Evolutionary conservation across 805 yeast genomes (phyloP).

Genomic region (Candida easanensis): DNA sequence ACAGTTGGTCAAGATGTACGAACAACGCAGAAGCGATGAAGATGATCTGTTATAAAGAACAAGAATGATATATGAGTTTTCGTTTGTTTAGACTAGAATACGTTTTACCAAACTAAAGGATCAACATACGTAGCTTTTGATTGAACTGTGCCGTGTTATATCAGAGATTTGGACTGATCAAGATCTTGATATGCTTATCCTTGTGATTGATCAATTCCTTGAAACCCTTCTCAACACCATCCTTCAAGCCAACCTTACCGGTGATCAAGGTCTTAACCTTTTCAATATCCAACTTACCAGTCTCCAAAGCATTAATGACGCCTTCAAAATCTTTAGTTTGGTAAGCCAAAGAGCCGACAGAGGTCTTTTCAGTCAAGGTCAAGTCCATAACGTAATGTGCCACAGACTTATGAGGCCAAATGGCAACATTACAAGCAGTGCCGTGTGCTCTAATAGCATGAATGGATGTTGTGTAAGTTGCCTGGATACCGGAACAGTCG

Average conservation of each 20-base stretch:
- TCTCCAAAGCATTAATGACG: constrained; percentile 39
- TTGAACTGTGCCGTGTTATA: background rate
- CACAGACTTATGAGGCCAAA: constrained; percentile 45
- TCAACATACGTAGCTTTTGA: no score
- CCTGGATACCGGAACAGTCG: constrained; percentile 53
- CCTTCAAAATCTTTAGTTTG: constrained; percentile 42
- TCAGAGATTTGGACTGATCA: constrained; percentile 35
- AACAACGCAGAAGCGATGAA: constrained; percentile 18
- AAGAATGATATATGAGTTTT: background rate
- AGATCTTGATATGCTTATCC: constrained; percentile 44
- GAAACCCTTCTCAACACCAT: constrained; percentile 43
- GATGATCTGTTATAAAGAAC: constrained; percentile 4
- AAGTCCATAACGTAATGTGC: constrained; percentile 44
- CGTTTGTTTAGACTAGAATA: background rate
- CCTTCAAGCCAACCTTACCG: constrained; percentile 35
- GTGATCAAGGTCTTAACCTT: constrained; percentile 39
- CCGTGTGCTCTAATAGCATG: constrained; percentile 41
- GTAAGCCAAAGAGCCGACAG: constrained; percentile 46
- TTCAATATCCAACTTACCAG: constrained; percentile 35
- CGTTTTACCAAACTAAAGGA: no score
- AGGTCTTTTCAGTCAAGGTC: constrained; percentile 39
- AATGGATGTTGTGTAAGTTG: constrained; percentile 41
- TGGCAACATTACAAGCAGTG: constrained; percentile 45
- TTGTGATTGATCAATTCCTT: constrained; percentile 40
- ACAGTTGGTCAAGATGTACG: constrained; percentile 35